Base-by-base conservation (phyloP, 176 grass and related monocot species). In the Oryza coarctata region DNA sequence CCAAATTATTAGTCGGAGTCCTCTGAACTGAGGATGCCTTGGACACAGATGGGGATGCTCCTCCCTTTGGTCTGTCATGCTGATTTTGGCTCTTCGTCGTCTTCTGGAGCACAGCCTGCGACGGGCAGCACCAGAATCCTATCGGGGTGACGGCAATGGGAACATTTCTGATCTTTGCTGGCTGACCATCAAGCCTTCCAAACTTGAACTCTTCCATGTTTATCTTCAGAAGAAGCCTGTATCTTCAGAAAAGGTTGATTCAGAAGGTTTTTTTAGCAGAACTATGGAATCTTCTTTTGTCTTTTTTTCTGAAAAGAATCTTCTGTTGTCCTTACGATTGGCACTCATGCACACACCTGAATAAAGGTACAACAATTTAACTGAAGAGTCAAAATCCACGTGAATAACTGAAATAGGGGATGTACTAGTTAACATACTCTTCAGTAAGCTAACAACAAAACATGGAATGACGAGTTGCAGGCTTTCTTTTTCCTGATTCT, bases 61-160 rank as follows among this genome's bases (percentile, higher is more conserved):
- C 80, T n/a, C 68, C 75, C 47, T 88, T 93, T 27, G 70, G 74
- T 58, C 84, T 97, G 39, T 65, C 84, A 67, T 83, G 89, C 33
- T 86, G 89, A 71, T 85, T 75, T 70, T 91, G 89, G 76, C 63
- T 87, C 80, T 86, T 91, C 2, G 65, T 68, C 15, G 81, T 90
- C 74, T 89, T 97, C 45, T 94, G 94, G 52, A 91, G 91, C 11
- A 84, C 68, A 5, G 87, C 89, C 40, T 89, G 94, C 44, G 91
- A 97, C 66, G 94, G 94, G 61, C 94, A 97, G 75, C 94, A 97
- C 94, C 94, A 97, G 58, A 97, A 97, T 45, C 88, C 94, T 88
- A 91, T 91, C 0, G 89, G 94, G 32, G 90, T 97, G 74, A 97
- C 82, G 0, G 94, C 94, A 78, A 97, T 89, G 0, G 94, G 94